Evolutionary conservation across 768 basidiomycete species (phyloP), one percentile per base, ranked within the genome.

Genomic region (Galerina marginata): DNA sequence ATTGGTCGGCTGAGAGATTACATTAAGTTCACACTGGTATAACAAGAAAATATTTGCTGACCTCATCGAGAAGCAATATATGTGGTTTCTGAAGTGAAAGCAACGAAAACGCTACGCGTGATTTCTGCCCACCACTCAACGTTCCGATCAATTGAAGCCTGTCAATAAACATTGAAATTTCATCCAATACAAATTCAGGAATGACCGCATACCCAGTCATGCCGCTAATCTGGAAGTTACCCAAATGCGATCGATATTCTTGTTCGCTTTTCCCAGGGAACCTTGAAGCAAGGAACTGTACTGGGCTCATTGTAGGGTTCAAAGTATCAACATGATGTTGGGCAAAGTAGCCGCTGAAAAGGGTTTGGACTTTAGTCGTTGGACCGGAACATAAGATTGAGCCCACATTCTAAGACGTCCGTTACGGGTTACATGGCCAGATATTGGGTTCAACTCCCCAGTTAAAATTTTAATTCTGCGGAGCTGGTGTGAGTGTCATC

Each of bases 241-340:
- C 97, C 11, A 99, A 82, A 77, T 99, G 97, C n/a, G 77, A 74
- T 62, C 97, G 85, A 73, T 99, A 99, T 72, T 98, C 97, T 74
- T 98, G 96, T 75, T 99, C 97, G 6, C 85, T 93, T 75, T 90
- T 91, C 0, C 97, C 96, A 1, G 97, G 97, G 81, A 92, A 98
- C 69, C 86, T 92, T 23, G 88, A 87, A 12, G 94, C 93, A 33
- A 99, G 79, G 79, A 97, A 98, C 67, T 93, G 91, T 9, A 99
- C 97, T 0, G 96, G 93, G n/a, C 88, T 89, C 86, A 97, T 84
- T 3, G 82, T 81, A 1, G 94, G 88, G 43, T 86, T 83, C 57
- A 99, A 84, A 20, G 91, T 89, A 72, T 99, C 97, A 51, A 99
- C 92, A 72, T 99, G 97, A 72, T 97, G 93, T 67, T 94, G 92